Evolutionary conservation across 495 filamentous ascomycete genomes (phyloP), one percentile per base, ranked within the genome.

Genomic region (Talaromyces thailandensis): DNA sequence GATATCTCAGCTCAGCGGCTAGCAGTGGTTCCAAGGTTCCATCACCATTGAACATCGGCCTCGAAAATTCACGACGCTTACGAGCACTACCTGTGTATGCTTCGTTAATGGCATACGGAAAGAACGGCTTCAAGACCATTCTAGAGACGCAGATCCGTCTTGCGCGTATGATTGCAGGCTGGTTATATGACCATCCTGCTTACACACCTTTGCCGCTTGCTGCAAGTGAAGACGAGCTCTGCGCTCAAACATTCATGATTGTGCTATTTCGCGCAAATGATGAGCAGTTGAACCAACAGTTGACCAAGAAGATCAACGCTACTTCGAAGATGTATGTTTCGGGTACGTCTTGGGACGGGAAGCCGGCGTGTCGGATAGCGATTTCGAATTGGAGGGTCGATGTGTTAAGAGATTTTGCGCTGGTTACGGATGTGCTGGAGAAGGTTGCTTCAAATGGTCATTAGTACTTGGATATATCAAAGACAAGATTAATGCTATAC

Each of bases 11-110:
- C 5, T 66, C 83, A 8, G 68, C 69, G 14, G 73, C 66, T 23
- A 58, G 67, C 14, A 67, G 69, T 26, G 68, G 64, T 3, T 64
- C 67, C 23, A 66, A 68, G 1, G 89, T 96, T 63, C 86, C 84
- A 23, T 93, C 90, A 31, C 93, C 93, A 0, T 76, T 96, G 16
- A 93, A 96, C 73, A 86, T 93, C 60, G 90, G 92, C 23, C 73
- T 98, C 24, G 93, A 96, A 67, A 98, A 98, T 69, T 96, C 92
- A 6, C 83, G 92, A 43, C 86, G 93, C 16, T 95, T 98, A 76
- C 83, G 93, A 56, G 93, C 92, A 0, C 76, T 96, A 21, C 93
- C 93, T 0, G 90, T 92, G 4, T 96, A 96, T 65, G 87, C 92
- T 9, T 86, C 87, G 0, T 79, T 96, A 1, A 65, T 86, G n/a